Percentiles rank a stretch among this genome's conserved stretches.
These are phyloP conservation scores for Plasmopara viticola DNA, from an alignment of 352 stramenopile genomes.

Conservation along the genomic window DNA sequence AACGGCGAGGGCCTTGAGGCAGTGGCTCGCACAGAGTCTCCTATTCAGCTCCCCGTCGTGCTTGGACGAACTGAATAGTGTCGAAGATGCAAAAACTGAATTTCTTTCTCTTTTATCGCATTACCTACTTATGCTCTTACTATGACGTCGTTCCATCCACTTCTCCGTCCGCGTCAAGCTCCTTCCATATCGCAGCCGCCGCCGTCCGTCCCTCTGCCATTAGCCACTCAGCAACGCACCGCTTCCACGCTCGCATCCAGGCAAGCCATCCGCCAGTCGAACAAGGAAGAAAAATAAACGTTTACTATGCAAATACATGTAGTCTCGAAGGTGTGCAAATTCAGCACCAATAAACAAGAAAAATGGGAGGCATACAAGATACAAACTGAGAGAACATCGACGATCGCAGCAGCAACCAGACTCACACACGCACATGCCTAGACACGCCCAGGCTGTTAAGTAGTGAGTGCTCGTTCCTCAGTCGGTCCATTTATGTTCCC, in stretches of 20 bases:
- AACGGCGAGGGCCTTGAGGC: slow-evolving; percentile 68
- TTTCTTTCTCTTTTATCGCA: slow-evolving; percentile 23
- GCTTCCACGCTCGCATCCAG: slow-evolving; percentile 5
- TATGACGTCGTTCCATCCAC: slow-evolving; percentile 1
- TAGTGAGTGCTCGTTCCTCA: slow-evolving; percentile 15
- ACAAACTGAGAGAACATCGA: slow-evolving; percentile 35
- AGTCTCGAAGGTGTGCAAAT: slow-evolving; percentile 20
- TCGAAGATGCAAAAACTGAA: slow-evolving; percentile 7
- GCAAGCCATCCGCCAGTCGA: slow-evolving; percentile 15
- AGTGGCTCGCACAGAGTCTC: slow-evolving; percentile 29
- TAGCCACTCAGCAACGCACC: slow-evolving; percentile 6
- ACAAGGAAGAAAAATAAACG: slow-evolving; percentile 34
- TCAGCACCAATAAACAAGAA: slow-evolving; percentile 37
- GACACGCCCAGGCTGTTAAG: slow-evolving; percentile 18
- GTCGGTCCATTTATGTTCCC: slow-evolving; percentile 16
- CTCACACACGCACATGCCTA: slow-evolving; percentile 28
- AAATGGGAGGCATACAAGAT: slow-evolving; percentile 25
- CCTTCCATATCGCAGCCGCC: slow-evolving; percentile 5
- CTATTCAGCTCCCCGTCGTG: slow-evolving; percentile 36
- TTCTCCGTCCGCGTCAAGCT: background rate
- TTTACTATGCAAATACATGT: slow-evolving; percentile 24
- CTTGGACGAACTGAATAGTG: slow-evolving; percentile 8
- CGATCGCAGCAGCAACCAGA: slow-evolving; percentile 33
- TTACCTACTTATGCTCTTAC: slow-evolving; percentile 21
- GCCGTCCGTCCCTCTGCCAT: slow-evolving; percentile 20